Base-by-base conservation (phyloP, 345 rosid species). In the Psidium guajava region DNA sequence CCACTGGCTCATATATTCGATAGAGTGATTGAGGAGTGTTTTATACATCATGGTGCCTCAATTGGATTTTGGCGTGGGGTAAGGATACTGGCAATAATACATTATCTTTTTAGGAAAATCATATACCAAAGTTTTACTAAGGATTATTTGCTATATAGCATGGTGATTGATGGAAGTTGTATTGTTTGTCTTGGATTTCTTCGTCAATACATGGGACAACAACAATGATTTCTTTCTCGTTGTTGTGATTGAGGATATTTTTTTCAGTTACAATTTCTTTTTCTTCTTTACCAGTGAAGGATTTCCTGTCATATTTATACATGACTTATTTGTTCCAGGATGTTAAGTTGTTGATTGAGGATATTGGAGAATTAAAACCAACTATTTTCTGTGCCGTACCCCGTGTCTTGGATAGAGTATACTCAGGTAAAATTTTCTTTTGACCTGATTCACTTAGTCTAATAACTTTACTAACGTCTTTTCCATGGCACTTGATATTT, bases 51-150 rank as follows among this genome's bases (percentile, higher is more conserved):
- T 32, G 99, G 97, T 85, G 99, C 96, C 85, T 87, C 95, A 25
- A 96, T 96, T 84, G 99, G 99, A 82, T 96, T 97, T 86, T 96
- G 99, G 98, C 95, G 93, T 88, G 99, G 99, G 93, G 99, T 97
- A 88, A 93, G 93, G 88, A 69, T 25, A 84, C 27, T 85, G 77
- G 36, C 73, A 36, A n/a, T 57, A 74, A 25, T 83, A 57, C 28
- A 21, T 53, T 54, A 52, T 36, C 47, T 36, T 69, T 36, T 36
- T 32, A 69, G 47, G 47, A 69, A 69, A 69, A 69, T 69, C 47
- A 69, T 69, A 36, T 69, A 36, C 77, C 36, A 40, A 32, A 69
- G 44, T 32, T 64, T 69, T 69, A 69, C 77, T 2, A 69, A 69
- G 77, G 77, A 44, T 69, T 36, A 32, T 69, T 36, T 20, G 47